Percentiles rank a stretch among this genome's conserved stretches.
phyloP scores from a whole-genome alignment of 2,329 filamentous ascomycete species.

The Tolypocladium album region DNA sequence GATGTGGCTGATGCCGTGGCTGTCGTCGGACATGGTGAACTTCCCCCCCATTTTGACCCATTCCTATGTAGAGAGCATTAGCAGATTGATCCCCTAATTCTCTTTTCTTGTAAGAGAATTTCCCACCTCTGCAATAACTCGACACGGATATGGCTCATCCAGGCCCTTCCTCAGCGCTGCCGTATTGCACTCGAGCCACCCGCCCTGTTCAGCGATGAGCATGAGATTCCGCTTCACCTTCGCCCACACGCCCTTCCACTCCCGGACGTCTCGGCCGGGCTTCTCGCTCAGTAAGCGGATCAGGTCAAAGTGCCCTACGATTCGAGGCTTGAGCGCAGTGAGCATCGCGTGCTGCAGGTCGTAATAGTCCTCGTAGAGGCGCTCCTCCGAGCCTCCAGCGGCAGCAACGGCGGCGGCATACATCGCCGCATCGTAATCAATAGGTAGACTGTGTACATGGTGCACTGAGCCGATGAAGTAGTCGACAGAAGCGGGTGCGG shows the following conservation, averaged over 20 bases:
- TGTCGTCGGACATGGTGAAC: conserved; percentile 92
- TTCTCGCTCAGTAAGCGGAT: conserved; percentile 69
- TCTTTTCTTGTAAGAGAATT: not conserved
- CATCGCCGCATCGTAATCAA: conserved; percentile 67
- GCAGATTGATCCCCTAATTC: not conserved
- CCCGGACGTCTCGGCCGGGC: conserved; percentile 48
- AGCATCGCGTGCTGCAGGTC: conserved; percentile 83
- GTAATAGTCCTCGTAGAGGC: conserved; percentile 76
- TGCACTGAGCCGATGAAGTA: conserved; percentile 92
- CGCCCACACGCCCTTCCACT: conserved; percentile 58
- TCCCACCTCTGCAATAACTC: conserved; percentile 62
- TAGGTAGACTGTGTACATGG: conserved; percentile 76
- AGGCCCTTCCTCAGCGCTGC: conserved; percentile 82
- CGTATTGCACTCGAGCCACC: conserved; percentile 82
- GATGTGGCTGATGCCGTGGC: conserved; percentile 78
- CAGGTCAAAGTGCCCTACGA: conserved; percentile 93
- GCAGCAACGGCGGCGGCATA: conserved; percentile 43
- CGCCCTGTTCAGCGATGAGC: conserved; percentile 61
- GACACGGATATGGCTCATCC: conserved; percentile 77
- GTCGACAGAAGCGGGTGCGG: conserved; percentile 55
- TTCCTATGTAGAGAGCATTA: conserved; percentile 33
- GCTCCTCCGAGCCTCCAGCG: conserved; percentile 48
- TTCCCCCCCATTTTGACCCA: conserved; percentile 64
- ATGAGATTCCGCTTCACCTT: conserved; percentile 64
- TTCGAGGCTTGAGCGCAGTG: conserved; percentile 52